A percentile compares a stretch with the other conserved stretches of the same genome.
Evolutionary conservation across 805 yeast species (phyloP).

Genomic region (Suhomyces xylopsoci): DNA sequence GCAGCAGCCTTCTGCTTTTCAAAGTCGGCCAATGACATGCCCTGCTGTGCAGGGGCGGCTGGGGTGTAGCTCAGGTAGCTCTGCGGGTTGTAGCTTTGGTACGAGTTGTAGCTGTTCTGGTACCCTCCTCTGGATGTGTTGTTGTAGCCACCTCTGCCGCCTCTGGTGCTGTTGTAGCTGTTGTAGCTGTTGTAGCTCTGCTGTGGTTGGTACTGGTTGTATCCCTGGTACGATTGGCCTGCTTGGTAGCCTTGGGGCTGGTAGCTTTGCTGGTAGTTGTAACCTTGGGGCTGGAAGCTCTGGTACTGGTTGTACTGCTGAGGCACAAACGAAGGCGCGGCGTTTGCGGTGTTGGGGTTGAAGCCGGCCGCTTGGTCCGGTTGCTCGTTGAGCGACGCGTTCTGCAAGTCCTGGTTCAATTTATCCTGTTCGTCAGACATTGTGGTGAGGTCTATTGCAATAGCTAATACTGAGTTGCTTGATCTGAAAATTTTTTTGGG

Average conservation of each 20-base stretch:
- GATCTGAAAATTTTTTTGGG: constrained; percentile 1
- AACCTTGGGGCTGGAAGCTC: constrained; percentile 7
- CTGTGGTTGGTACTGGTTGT: constrained; percentile 20
- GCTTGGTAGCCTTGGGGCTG: constrained; percentile 12
- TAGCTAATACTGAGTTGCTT: not conserved
- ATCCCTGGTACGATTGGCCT: constrained; percentile 7
- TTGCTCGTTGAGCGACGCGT: constrained; percentile 33
- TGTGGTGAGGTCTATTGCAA: not conserved
- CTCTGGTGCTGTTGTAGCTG: constrained; percentile 20
- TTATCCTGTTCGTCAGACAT: constrained; percentile 2
- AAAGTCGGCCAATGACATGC: constrained; percentile 78
- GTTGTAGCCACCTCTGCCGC: constrained; percentile 21
- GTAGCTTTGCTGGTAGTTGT: constrained; percentile 17
- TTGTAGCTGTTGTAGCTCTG: constrained; percentile 13
- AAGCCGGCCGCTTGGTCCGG: not conserved
- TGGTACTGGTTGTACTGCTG: constrained; percentile 20
- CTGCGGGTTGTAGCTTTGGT: constrained; percentile 14
- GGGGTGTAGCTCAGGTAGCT: constrained; percentile 17
- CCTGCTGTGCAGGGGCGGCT: constrained; percentile 29
- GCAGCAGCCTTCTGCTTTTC: constrained; percentile 59
- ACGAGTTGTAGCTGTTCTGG: constrained; percentile 14
- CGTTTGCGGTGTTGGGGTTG: constrained; percentile 6
- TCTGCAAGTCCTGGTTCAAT: constrained; percentile 43
- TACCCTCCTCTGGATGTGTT: constrained; percentile 17
- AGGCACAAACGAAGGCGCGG: constrained; percentile 50